These are phyloP conservation scores for Myriosclerotinia duriaeana DNA, from an alignment of 2,329 filamentous ascomycete genomes.

Conservation along the genomic window DNA sequence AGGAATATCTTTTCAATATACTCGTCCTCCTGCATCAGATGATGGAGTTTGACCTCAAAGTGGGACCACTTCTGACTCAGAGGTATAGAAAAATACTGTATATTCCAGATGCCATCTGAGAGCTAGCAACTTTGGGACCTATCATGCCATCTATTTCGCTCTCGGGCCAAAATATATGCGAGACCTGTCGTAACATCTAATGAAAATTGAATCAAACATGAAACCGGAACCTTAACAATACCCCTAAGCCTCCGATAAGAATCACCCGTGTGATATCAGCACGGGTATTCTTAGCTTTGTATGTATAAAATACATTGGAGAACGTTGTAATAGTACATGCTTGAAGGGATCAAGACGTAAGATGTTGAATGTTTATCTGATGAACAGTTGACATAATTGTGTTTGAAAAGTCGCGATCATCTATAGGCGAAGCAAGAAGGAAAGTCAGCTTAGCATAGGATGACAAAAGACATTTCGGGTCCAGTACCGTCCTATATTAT, in stretches of 20 bases:
- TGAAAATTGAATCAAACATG: not conserved
- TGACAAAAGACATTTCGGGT: not conserved
- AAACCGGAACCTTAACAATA: not conserved
- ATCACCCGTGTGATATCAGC: not conserved
- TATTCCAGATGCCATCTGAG: not conserved
- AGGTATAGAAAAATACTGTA: too few relatives aligned
- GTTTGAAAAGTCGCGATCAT: not conserved
- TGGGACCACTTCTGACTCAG: not conserved
- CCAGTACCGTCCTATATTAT: not conserved
- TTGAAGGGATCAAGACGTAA: too few relatives aligned
- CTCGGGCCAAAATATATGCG: not conserved
- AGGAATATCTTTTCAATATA: not conserved
- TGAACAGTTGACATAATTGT: not conserved
- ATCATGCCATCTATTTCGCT: not conserved
- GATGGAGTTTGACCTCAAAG: not conserved
- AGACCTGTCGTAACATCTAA: not conserved
- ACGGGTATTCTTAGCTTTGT: not conserved
- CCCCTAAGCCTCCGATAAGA: not conserved
- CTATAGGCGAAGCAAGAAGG: not conserved
- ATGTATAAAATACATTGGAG: too few relatives aligned
- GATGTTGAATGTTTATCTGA: too few relatives aligned
- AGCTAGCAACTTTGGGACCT: not conserved
- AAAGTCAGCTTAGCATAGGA: not conserved
- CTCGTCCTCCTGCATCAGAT: not conserved
- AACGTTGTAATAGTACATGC: too few relatives aligned